phyloP scores from a whole-genome alignment of 1,284 basidiomycete species.

The Entoloma clypeatum region DNA sequence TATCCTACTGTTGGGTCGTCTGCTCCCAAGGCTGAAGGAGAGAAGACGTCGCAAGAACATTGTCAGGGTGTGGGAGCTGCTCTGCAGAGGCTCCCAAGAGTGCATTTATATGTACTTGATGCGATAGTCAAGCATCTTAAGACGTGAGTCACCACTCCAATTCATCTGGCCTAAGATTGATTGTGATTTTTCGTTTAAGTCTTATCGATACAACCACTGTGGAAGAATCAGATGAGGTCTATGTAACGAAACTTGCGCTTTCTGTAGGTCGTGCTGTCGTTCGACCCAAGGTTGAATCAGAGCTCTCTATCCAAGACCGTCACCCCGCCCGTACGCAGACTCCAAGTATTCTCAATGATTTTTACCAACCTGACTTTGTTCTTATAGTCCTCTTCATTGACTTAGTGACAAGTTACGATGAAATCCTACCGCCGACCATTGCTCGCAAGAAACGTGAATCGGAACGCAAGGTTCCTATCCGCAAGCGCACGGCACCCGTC shows the following conservation, averaged over 20 bases:
- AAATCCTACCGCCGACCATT: constrained; percentile 78
- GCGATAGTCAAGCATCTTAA: constrained; percentile 76
- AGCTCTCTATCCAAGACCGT: constrained; percentile 82
- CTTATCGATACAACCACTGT: constrained; percentile 67
- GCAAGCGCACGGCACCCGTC: constrained; percentile 85
- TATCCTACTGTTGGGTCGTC: constrained; percentile 72
- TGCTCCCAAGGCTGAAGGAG: constrained; percentile 46
- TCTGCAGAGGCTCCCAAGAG: constrained; percentile 70
- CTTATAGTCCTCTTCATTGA: constrained; percentile 75
- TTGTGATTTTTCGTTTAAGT: constrained; percentile 23
- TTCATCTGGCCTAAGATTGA: neutral
- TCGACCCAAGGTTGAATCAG: constrained; percentile 78
- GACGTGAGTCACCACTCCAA: constrained; percentile 44
- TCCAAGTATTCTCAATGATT: neutral
- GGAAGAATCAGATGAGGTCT: constrained; percentile 73
- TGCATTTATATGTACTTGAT: constrained; percentile 83
- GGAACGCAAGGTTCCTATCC: constrained; percentile 73
- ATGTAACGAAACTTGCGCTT: constrained; percentile 81
- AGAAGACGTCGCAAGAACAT: constrained; percentile 51
- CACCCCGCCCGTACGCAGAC: constrained; percentile 64
- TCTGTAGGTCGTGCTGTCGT: constrained; percentile 84
- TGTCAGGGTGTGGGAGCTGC: constrained; percentile 67
- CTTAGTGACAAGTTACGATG: constrained; percentile 72
- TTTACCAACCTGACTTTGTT: neutral
- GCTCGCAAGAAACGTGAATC: constrained; percentile 82